phyloP scores from a whole-genome alignment of 352 stramenopile species.

The Phytophthora boehmeriae region DNA sequence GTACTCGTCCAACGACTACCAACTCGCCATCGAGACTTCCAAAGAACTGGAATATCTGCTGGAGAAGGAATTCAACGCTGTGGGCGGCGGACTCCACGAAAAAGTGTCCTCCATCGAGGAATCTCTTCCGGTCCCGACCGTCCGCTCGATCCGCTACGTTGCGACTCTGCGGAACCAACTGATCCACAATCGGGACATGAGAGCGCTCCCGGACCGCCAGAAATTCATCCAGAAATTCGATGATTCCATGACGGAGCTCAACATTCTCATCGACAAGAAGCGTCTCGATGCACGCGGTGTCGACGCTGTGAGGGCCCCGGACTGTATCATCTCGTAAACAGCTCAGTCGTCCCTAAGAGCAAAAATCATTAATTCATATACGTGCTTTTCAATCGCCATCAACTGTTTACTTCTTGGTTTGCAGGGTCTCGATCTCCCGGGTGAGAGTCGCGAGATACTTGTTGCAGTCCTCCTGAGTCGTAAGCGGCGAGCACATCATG shows the following conservation, averaged over 20 bases:
- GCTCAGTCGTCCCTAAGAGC: too few species aligned
- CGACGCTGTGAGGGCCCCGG: slow-evolving; percentile 6
- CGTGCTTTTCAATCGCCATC: neutral
- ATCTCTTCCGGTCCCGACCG: slow-evolving; percentile 49
- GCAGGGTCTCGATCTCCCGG: slow-evolving; percentile 49
- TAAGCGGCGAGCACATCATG: slow-evolving; percentile 86
- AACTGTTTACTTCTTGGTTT: slow-evolving; percentile 34
- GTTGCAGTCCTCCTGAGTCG: slow-evolving; percentile 62
- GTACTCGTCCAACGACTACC: slow-evolving; percentile 76
- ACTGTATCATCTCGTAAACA: slow-evolving; percentile 41
- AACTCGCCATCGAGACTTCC: slow-evolving; percentile 81
- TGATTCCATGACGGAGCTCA: slow-evolving; percentile 62
- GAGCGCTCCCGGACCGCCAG: slow-evolving; percentile 56
- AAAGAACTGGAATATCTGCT: slow-evolving; percentile 83
- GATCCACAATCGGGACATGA: slow-evolving; percentile 78
- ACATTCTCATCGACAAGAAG: slow-evolving; percentile 65
- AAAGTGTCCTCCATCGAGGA: slow-evolving; percentile 57
- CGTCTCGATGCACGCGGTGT: slow-evolving; percentile 29
- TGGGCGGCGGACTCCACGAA: slow-evolving; percentile 78
- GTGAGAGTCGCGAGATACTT: slow-evolving; percentile 61
- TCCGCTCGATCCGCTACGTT: slow-evolving; percentile 77
- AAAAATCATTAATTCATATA: too few species aligned
- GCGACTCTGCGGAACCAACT: slow-evolving; percentile 83
- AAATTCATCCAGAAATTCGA: slow-evolving; percentile 74
- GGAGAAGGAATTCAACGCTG: slow-evolving; percentile 64